Evolutionary conservation across 164 flowering plant genomes (phyloP).

Genomic region (Aristolochia californica): DNA sequence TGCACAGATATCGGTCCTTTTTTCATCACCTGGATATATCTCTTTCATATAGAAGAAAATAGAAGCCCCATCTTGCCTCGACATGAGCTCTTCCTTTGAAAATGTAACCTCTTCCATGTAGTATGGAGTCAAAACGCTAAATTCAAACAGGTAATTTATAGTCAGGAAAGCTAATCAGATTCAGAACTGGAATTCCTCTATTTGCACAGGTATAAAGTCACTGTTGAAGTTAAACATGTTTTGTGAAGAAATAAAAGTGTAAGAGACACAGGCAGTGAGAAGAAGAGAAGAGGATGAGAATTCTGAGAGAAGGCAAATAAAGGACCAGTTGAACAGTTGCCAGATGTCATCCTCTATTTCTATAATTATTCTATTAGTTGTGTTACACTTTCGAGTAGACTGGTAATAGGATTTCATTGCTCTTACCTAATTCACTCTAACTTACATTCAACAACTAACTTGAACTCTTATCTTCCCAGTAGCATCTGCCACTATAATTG

Average conservation of each 20-base stretch:
- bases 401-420: too few species aligned
- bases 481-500: too few species aligned
- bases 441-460: too few species aligned
- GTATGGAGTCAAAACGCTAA: slow-evolving; percentile 86
- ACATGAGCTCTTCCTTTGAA: slow-evolving; percentile 55
- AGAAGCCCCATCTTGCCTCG: slow-evolving; percentile 60
- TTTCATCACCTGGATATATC: slow-evolving; percentile 73
- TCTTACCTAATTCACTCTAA: too few species aligned
- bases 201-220: neutral
- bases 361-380: too few species aligned
- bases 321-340: neutral
- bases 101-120: slow-evolving; percentile 74
- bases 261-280: neutral
- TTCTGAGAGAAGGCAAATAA: neutral
- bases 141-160: slow-evolving; percentile 1
- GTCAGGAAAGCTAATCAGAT: neutral
- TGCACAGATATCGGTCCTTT: neutral
- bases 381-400: too few species aligned
- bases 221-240: neutral
- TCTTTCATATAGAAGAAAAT: slow-evolving; percentile 74
- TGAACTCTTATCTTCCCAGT: too few species aligned
- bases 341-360: neutral
- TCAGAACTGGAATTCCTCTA: neutral
- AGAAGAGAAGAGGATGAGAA: neutral
- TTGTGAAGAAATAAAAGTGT: neutral